These are phyloP conservation scores for Toxoplasma gondii DNA, from an alignment of 169 alveolate species.

Conservation along the genomic window DNA sequence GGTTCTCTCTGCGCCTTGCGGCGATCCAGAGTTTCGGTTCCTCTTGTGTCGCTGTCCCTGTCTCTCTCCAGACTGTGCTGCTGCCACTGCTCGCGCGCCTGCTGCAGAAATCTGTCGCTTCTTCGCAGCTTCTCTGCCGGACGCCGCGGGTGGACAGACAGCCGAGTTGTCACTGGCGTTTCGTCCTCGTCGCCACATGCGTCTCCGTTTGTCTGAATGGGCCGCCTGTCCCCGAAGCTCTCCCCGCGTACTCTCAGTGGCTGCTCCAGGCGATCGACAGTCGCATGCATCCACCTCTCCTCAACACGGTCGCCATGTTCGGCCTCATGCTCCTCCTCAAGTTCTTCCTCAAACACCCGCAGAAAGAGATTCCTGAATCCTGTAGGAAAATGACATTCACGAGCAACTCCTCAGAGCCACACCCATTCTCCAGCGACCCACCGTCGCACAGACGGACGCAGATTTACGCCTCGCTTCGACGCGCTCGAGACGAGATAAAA, in stretches of 20 bases:
- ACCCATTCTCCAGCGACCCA: background rate
- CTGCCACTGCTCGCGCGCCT: conserved; percentile 4
- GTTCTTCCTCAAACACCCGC: background rate
- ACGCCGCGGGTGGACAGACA: background rate
- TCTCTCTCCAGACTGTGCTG: conserved; percentile 7
- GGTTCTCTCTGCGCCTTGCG: background rate
- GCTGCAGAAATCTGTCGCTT: background rate
- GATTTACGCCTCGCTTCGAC: no score
- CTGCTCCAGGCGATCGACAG: background rate
- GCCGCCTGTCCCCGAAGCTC: background rate
- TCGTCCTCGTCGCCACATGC: conserved; percentile 7
- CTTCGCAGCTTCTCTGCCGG: background rate
- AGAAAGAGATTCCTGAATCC: background rate
- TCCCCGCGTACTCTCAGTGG: background rate
- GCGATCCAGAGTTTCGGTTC: background rate
- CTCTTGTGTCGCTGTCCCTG: background rate
- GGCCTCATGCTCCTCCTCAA: conserved; percentile 37
- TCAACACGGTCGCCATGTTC: conserved; percentile 35
- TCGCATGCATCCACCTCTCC: background rate
- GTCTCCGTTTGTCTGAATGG: conserved; percentile 7
- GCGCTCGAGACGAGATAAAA: background rate
- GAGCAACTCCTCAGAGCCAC: no score
- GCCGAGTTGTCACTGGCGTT: conserved; percentile 11
- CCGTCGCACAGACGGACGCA: no score
- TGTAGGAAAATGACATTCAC: background rate